phyloP scores from a whole-genome alignment of 768 basidiomycete genomes.

The Pisolithus orientalis region DNA sequence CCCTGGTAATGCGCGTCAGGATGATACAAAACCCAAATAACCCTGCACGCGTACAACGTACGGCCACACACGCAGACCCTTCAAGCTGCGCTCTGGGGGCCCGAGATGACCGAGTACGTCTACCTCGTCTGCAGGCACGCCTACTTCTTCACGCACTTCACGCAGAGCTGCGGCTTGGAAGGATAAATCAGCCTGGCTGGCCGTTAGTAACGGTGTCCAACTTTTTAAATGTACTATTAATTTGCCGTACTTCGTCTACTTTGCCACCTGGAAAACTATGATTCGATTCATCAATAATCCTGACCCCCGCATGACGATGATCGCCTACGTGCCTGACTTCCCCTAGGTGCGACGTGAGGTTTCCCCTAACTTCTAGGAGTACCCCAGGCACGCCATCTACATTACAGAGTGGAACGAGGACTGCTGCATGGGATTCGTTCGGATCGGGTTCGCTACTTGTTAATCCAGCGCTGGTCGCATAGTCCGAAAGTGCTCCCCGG shows the following conservation, averaged over 20 bases:
- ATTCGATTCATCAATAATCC: neutral
- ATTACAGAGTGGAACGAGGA: slow-evolving; percentile 75
- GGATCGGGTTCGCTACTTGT: slow-evolving; percentile 14
- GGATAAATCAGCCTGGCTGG: slow-evolving; percentile 44
- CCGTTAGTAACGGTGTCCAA: slow-evolving; percentile 2
- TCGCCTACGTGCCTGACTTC: slow-evolving; percentile 59
- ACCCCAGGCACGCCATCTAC: slow-evolving; percentile 60
- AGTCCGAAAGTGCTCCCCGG: slow-evolving; percentile 18
- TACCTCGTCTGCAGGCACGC: slow-evolving; percentile 51
- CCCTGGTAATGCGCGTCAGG: slow-evolving; percentile 23
- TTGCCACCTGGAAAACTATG: slow-evolving; percentile 71
- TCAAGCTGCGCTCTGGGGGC: slow-evolving; percentile 52
- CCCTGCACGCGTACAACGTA: slow-evolving; percentile 51
- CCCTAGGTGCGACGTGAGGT: slow-evolving; percentile 66
- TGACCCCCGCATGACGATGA: neutral
- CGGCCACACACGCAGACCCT: slow-evolving; percentile 66
- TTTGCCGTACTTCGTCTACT: slow-evolving; percentile 49
- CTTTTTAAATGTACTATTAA: neutral
- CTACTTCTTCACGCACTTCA: slow-evolving; percentile 72
- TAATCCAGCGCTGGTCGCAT: slow-evolving; percentile 8
- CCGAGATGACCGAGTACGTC: slow-evolving; percentile 63
- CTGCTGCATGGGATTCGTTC: slow-evolving; percentile 50
- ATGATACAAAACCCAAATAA: neutral
- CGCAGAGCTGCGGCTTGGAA: slow-evolving; percentile 55
- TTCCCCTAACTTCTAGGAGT: slow-evolving; percentile 63